Percentiles rank a stretch among this genome's conserved stretches.
These are phyloP conservation scores for Alternaria ethzedia DNA, from an alignment of 2,329 filamentous ascomycete species.

Conservation along the genomic window DNA sequence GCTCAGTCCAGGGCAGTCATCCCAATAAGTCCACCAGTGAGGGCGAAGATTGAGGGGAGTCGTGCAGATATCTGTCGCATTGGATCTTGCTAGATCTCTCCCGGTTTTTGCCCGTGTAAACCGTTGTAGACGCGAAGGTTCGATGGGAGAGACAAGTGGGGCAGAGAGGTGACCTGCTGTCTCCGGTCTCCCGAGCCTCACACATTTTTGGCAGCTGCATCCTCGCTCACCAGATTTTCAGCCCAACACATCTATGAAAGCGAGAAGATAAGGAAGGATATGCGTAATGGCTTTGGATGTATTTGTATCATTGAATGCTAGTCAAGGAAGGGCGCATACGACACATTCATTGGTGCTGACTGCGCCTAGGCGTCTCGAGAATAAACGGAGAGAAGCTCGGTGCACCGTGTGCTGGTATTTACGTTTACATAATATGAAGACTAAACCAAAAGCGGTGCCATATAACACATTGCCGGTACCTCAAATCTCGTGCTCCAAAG, in stretches of 20 bases:
- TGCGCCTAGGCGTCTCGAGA: not conserved
- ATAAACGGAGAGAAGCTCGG: not conserved
- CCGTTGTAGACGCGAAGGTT: not conserved
- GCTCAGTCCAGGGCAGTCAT: not conserved
- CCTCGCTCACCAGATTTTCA: not conserved
- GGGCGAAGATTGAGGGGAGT: not conserved
- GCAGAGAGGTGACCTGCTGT: not conserved
- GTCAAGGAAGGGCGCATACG: not conserved
- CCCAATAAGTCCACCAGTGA: not conserved
- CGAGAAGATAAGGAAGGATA: too few species aligned
- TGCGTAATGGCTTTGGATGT: rapidly evolving
- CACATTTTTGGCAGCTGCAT: not conserved
- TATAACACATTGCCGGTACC: not conserved
- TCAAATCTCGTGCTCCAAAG: not conserved
- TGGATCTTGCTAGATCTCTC: rapidly evolving
- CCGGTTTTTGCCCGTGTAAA: not conserved
- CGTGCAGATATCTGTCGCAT: not conserved
- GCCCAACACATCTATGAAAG: too few species aligned
- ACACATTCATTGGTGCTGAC: not conserved
- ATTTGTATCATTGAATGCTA: not conserved
- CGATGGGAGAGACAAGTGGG: not conserved
- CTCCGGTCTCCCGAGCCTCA: not conserved
- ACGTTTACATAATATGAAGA: not conserved
- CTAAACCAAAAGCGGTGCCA: not conserved
- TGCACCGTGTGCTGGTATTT: not conserved